Base-by-base conservation (phyloP, 164 flowering plant genomes). In the Liquidambar formosana region DNA sequence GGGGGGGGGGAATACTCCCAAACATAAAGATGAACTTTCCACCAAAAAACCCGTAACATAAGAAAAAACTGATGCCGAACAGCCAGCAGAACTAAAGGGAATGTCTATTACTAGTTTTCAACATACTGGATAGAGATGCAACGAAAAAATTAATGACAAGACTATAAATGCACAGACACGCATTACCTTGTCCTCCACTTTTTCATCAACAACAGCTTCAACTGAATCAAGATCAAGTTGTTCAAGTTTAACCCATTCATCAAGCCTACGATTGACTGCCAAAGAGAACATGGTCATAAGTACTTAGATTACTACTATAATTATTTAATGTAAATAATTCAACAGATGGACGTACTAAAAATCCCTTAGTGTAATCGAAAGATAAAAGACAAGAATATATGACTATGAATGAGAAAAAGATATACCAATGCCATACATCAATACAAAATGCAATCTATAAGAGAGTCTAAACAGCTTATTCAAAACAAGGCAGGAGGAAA, bases 181-280 rank as follows among this genome's bases (percentile, higher is more conserved):
- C 19, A 70, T 45, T 81, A 95, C 99, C 99, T 93, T 95, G 72
- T 95, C 97, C 76, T 95, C 99, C 75, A 91, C 94, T 69, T 95
- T 95, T 71, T 93, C 99, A 83, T 93, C 99, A 64, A 93, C 94
- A 74, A 84, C 97, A 54, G 97, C 73, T 81, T 89, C 96, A 18
- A 93, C 97, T 2, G 99, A 93, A 64, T 89, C 86, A 60, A 95
- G 97, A 86, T 95, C 97, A 67, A 95, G 97, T 67, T 94, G 98
- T 14, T 94, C 98, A 71, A 92, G 94, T 75, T 90, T 89, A 67
- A 88, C 91, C 97, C 98, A 94, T 63, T 94, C 97, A 84, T 94
- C 98, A 79, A 92, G 95, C 73, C 98, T 90, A 73, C 98, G 81
- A 72, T 94, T 94, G 75, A 92, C 98, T 94, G 82, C 15, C 67